Conservation (phyloP, 306 rosid genomes). For the Dalbergia cultrata region DNA sequence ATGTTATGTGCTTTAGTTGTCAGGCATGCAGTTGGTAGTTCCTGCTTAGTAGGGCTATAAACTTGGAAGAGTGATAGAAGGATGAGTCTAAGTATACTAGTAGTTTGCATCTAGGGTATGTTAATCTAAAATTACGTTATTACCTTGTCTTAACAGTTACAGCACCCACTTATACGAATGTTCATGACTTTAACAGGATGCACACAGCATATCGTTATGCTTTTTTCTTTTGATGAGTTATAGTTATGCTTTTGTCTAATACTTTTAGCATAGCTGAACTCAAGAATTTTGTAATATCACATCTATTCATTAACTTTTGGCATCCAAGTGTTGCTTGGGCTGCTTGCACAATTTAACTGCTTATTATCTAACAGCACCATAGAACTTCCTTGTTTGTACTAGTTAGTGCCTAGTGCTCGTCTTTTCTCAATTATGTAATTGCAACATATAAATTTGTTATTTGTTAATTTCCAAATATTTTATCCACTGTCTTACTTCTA, state of each 20-base stretch:
- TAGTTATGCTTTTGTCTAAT: conserved; percentile 14
- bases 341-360: background rate
- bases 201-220: conserved; percentile 4
- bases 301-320: background rate
- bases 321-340: background rate
- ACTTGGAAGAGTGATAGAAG: conserved; percentile 4
- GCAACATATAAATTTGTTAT: background rate
- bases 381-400: background rate
- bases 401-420: background rate
- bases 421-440: background rate
- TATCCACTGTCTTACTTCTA: background rate
- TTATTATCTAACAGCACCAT: background rate
- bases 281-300: background rate
- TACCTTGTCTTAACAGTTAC: conserved; percentile 15
- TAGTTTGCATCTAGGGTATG: background rate
- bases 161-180: conserved; percentile 2
- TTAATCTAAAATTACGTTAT: background rate
- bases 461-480: background rate
- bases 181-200: conserved; percentile 11
- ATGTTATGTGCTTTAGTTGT: conserved; percentile 22
- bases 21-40: conserved; percentile 2
- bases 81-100: conserved; percentile 5
- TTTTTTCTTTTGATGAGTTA: no score
- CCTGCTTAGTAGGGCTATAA: conserved; percentile 20
- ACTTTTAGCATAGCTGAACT: background rate